These are phyloP conservation scores for Kodamaea nitidulidarum DNA, from an alignment of 805 yeast genomes.

Conservation along the genomic window DNA sequence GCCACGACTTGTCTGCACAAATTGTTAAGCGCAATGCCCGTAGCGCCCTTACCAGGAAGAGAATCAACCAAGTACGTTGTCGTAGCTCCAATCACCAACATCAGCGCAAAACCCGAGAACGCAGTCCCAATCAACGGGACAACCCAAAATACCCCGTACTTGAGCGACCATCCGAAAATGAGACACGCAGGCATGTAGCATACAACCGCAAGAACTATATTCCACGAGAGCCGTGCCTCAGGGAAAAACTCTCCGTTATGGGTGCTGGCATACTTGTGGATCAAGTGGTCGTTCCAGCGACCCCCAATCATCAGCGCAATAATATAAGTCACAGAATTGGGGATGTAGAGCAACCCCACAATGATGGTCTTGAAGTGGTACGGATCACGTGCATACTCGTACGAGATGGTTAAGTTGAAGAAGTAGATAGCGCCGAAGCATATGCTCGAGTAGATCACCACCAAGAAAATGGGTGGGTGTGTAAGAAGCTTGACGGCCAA, in stretches of 20 bases:
- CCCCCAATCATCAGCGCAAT: slow-evolving; percentile 80
- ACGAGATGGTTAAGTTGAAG: slow-evolving; percentile 69
- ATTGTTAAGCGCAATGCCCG: slow-evolving; percentile 82
- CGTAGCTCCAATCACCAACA: slow-evolving; percentile 79
- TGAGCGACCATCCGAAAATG: slow-evolving; percentile 80
- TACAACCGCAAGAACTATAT: slow-evolving; percentile 61
- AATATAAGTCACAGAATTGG: slow-evolving; percentile 75
- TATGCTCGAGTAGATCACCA: slow-evolving; percentile 64
- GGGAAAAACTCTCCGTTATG: slow-evolving; percentile 68
- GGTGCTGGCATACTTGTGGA: slow-evolving; percentile 46
- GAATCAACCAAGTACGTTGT: slow-evolving; percentile 80
- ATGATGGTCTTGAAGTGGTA: slow-evolving; percentile 63
- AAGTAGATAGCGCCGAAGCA: slow-evolving; percentile 68
- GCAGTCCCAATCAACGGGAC: slow-evolving; percentile 80
- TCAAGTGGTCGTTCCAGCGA: slow-evolving; percentile 64
- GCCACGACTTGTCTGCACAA: slow-evolving; percentile 70
- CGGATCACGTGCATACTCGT: slow-evolving; percentile 58
- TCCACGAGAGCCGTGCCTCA: slow-evolving; percentile 75
- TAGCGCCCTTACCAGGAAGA: slow-evolving; percentile 83
- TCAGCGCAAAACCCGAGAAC: slow-evolving; percentile 73
- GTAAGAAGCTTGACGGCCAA: slow-evolving; percentile 56
- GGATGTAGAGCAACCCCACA: slow-evolving; percentile 74
- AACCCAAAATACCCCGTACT: slow-evolving; percentile 66
- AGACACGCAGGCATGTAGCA: slow-evolving; percentile 62
- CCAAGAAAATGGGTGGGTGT: slow-evolving; percentile 71